Conservation (phyloP, 306 rosid genomes). For the Comarum palustre region DNA sequence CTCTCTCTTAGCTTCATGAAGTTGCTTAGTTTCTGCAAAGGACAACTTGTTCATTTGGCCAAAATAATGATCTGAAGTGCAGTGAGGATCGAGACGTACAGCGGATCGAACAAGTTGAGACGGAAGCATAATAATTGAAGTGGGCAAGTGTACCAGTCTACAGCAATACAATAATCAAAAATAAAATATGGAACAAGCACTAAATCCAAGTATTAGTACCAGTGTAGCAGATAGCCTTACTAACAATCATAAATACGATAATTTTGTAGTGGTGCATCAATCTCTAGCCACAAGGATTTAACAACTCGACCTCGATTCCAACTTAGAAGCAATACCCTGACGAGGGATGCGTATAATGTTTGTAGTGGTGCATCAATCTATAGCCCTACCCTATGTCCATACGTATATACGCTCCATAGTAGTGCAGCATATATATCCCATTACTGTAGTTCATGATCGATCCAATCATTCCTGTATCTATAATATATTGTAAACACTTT, state of each 20-base stretch:
- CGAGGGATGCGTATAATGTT: no score
- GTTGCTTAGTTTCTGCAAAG: background rate
- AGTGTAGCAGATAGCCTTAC: slow-evolving; percentile 19
- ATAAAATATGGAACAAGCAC: slow-evolving; percentile 19
- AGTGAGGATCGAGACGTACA: background rate
- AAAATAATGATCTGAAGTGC: background rate
- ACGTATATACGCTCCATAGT: background rate
- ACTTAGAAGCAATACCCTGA: background rate
- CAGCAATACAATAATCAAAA: slow-evolving; percentile 6
- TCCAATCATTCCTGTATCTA: background rate
- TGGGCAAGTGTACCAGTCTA: slow-evolving; percentile 4
- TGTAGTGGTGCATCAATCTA: no score
- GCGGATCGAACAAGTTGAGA: background rate
- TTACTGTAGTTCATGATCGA: background rate
- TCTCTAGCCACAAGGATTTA: background rate
- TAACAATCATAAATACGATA: slow-evolving; percentile 19
- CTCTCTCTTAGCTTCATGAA: background rate
- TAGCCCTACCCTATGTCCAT: background rate
- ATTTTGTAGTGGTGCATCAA: background rate
- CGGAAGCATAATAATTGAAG: slow-evolving; percentile 20
- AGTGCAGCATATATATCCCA: background rate
- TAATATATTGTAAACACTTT: background rate
- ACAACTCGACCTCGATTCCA: background rate
- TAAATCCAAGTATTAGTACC: slow-evolving; percentile 12
- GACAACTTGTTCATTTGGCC: background rate